A percentile compares a stretch with the other conserved stretches of the same genome.
Evolutionary conservation across 306 rosid genomes (phyloP).

Genomic region (Phaseolus lunatus): DNA sequence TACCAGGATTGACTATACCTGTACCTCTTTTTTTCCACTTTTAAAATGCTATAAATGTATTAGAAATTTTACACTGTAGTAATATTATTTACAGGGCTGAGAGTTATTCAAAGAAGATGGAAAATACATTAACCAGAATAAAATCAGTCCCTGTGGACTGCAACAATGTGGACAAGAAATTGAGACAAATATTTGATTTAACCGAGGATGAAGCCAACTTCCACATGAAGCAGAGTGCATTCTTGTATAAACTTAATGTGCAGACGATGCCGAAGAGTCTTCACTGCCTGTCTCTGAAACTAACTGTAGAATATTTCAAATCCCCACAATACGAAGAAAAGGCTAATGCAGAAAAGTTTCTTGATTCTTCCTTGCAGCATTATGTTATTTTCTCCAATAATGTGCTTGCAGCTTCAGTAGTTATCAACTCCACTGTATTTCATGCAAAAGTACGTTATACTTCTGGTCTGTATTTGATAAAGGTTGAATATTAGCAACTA

Average conservation of each 20-base stretch:
- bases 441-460: slow-evolving; percentile 74
- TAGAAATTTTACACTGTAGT: slow-evolving; percentile 25
- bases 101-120: slow-evolving; percentile 69
- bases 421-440: slow-evolving; percentile 83
- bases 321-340: slow-evolving; percentile 55
- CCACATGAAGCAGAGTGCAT: slow-evolving; percentile 97
- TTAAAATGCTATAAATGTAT: slow-evolving; percentile 21
- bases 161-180: slow-evolving; percentile 92
- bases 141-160: slow-evolving; percentile 81
- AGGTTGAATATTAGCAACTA: slow-evolving; percentile 28
- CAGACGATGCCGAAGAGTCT: slow-evolving; percentile 97
- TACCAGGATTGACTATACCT: neutral
- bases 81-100: slow-evolving; percentile 64
- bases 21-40: slow-evolving; percentile 9
- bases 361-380: slow-evolving; percentile 76
- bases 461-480: slow-evolving; percentile 34
- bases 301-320: slow-evolving; percentile 91
- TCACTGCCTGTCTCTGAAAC: slow-evolving; percentile 92
- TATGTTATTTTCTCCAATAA: slow-evolving; percentile 84
- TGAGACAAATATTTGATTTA: slow-evolving; percentile 91
- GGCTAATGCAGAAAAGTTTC: slow-evolving; percentile 64
- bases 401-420: slow-evolving; percentile 88
- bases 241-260: slow-evolving; percentile 92
- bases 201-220: slow-evolving; percentile 96
- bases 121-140: slow-evolving; percentile 68